Conservation (phyloP, 83 land plant species). For the Larix sibirica region DNA sequence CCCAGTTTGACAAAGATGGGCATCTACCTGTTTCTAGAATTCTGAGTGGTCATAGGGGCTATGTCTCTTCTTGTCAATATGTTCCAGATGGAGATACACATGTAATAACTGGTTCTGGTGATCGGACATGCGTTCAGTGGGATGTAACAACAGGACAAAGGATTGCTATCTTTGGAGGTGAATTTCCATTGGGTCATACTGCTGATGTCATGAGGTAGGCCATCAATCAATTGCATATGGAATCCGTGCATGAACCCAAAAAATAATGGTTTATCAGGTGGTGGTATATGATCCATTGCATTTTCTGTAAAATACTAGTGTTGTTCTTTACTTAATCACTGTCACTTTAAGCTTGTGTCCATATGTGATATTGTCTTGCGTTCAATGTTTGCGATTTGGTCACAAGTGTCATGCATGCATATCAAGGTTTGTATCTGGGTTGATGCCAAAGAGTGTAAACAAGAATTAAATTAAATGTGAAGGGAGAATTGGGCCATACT, state of each 20-base stretch:
- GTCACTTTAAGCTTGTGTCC: neutral
- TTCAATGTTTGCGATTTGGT: neutral
- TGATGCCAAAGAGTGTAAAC: too few species aligned
- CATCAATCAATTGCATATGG: neutral
- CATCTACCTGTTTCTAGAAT: conserved; percentile 57
- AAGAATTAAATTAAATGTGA: too few species aligned
- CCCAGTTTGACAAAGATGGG: conserved; percentile 69
- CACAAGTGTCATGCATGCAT: neutral
- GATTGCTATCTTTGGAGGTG: conserved; percentile 88
- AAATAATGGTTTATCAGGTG: too few species aligned
- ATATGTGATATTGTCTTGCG: neutral
- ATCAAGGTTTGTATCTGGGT: neutral
- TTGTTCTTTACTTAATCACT: neutral
- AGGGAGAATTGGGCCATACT: too few species aligned
- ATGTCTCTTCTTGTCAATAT: conserved; percentile 92
- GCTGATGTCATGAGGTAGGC: conserved; percentile 89
- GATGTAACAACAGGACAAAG: conserved; percentile 78
- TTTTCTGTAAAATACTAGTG: neutral
- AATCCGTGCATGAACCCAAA: neutral
- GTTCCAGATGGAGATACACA: conserved; percentile 78
- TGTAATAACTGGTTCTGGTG: conserved; percentile 90
- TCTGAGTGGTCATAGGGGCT: conserved; percentile 90
- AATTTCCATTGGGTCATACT: conserved; percentile 91
- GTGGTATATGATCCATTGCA: neutral
- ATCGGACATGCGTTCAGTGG: conserved; percentile 90